Conservation (phyloP, 2,329 filamentous ascomycete genomes). For the Leptographium lundbergii region DNA sequence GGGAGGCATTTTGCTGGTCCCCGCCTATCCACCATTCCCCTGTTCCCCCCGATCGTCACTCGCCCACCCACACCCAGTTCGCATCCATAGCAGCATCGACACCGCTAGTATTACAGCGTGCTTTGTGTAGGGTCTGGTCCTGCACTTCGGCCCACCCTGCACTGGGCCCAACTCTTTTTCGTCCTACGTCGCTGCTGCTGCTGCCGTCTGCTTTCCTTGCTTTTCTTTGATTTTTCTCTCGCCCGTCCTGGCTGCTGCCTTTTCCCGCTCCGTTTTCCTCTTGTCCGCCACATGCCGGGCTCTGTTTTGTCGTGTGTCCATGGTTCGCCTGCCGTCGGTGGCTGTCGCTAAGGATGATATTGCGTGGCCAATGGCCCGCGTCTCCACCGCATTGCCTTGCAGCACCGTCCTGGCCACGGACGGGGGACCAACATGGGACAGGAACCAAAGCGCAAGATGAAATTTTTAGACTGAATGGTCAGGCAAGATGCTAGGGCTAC, state of each 20-base stretch:
- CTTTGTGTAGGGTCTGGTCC: neutral
- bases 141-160: neutral
- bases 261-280: neutral
- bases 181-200: neutral
- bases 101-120: neutral
- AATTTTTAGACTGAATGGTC: neutral
- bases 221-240: neutral
- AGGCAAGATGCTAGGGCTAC: neutral
- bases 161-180: neutral
- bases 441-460: neutral
- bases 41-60: neutral
- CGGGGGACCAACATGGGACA: neutral
- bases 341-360: neutral
- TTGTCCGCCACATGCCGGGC: no score
- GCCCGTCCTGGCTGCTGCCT: neutral
- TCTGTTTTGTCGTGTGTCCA: no score
- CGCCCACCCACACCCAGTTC: neutral
- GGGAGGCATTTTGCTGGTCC: neutral
- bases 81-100: neutral
- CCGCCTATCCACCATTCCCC: neutral
- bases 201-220: neutral
- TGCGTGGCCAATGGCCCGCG: neutral
- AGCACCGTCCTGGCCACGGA: neutral
- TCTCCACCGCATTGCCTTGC: neutral
- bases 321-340: no score